Base-by-base conservation (phyloP, 805 yeast species). In the Tetrapisispora pingtungensis region DNA sequence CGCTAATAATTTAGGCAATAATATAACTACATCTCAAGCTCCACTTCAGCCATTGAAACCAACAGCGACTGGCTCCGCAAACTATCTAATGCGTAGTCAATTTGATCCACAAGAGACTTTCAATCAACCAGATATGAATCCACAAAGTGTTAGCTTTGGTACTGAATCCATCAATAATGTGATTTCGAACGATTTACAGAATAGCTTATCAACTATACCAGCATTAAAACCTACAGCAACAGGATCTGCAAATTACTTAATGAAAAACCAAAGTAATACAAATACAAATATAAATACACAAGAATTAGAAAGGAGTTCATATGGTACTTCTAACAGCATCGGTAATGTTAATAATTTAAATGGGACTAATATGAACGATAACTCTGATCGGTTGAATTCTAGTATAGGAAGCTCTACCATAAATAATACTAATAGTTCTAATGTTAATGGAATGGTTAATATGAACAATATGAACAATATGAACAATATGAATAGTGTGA, bases 41-140 rank as follows among this genome's bases (percentile, higher is more conserved):
- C 39, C 43, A n/a, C 34, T 53, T 20, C 52, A 50, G 34, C 62
- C 64, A 5, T 46, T 67, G 42, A 57, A 55, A 40, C 72, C 72
- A 4, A 55, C 71, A 27, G 63, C 67, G 40, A 68, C 73, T 0
- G 72, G 72, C 0, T 67, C 72, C 8, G 68, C 69, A 1, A 65
- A 69, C 26, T 58, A 64, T 36, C 45, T 64, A 32, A 48, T 64
- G 43, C 59, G 62, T 20, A 52, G 52, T 28, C 60, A 50, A 35
- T 33, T 49, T 32, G 48, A 46, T 7, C 32, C 42, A 14, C 12
- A 34, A 13, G 44, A 40, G 15, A 13, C 26, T 18, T 22, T 15
- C 18, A 22, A 42, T 33, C 31, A 37, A 17, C 13, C 24, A 22
- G 24, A 32, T n/a, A 7, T 10, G 3, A 27, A 32, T 8, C 44